Base-by-base conservation (phyloP, 1,284 basidiomycete genomes). In the Leccinum griseonigrum region DNA sequence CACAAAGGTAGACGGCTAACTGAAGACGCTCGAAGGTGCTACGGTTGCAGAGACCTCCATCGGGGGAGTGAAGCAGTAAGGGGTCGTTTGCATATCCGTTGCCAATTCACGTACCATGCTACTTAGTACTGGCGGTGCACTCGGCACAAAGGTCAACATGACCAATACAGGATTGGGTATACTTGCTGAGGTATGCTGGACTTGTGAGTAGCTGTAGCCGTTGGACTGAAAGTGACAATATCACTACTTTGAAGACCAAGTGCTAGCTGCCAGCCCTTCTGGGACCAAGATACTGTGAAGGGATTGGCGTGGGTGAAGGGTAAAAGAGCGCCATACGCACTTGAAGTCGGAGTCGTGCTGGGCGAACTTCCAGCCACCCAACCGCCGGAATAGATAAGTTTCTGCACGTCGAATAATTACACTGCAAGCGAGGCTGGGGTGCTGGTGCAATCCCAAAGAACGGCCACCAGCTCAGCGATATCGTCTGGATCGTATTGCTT, bases 191-290 rank as follows among this genome's bases (percentile, higher is more conserved):
- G 78, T 48, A 92, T 79, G 60, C 85, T 81, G 57, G 82, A 85
- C 69, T 91, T 87, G 9, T 79, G 77, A 7, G 79, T 71, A 3
- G 79, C 74, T 14, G 83, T 82, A 60, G 86, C 85, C 6, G 80
- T 79, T 18, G 88, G 83, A 43, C 82, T 81, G 70, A 86, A 91
- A 3, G 91, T 88, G 48, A 89, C 72, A 36, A 95, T 85, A 61
- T 90, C 85, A 3, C 93, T 92, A 18, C 79, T 82, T 61, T 82
- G 82, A 16, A 92, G 75, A 32, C 90, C 93, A 50, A 94, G 82
- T 0, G 90, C 92, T 36, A 95, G 75, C 65, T 94, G 92, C 72
- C 93, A 95, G 55, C 92, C 93, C 71, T 91, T 93, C 2, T 91
- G 87, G 2, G 93, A 94, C 92, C 93, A 95, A 18, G 86, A 84